Base-by-base conservation (phyloP, 106 monocot genomes). In the Acorus gramineus region DNA sequence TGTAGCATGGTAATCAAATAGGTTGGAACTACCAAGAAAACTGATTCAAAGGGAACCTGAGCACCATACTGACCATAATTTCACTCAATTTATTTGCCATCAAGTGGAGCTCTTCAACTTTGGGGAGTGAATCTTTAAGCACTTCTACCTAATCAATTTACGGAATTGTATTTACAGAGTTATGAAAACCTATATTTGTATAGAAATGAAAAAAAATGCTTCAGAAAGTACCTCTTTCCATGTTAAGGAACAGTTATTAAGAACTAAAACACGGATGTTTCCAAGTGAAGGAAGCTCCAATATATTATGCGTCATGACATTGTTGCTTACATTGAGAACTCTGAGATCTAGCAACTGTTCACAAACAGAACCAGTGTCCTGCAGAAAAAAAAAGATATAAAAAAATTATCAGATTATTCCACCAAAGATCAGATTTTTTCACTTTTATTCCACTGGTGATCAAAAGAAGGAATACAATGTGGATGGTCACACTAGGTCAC, bases 321-420 rank as follows among this genome's bases (percentile, higher is more conserved):
- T 98, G 69, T 62, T 79, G 59, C 85, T 83, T 66, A 92, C 70
- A 77, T 83, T 75, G 52, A 98, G 81, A 76, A 84, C 67, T 76
- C 81, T 73, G 68, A 98, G 85, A 50, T 74, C 62, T 69, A 92
- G 83, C 59, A 98, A 70, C 63, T 85, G 78, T 71, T 86, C 81
- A 76, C 88, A 92, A 63, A 92, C 67, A 50, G 80, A 71, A 72
- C 66, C 60, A 63, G 88, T 68, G 76, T 98, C 98, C 95, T 96
- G 76, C 52, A 76, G 44, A 14, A 66, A 71, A 14, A 75, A 11
- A 9, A 61, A 11, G 3, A 11, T 11, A 46, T 4, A 61, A 11
- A 61, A 46, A 61, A 28, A 0, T 28, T 28, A 28, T 28, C 28
- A 28, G 0, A 28, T 28, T 28, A 28, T 28, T 28, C 28, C 28